Percentiles rank a stretch among this genome's conserved stretches.
phyloP scores from a whole-genome alignment of 1,284 basidiomycete genomes.

The Mycosarcoma mackinlayi region DNA sequence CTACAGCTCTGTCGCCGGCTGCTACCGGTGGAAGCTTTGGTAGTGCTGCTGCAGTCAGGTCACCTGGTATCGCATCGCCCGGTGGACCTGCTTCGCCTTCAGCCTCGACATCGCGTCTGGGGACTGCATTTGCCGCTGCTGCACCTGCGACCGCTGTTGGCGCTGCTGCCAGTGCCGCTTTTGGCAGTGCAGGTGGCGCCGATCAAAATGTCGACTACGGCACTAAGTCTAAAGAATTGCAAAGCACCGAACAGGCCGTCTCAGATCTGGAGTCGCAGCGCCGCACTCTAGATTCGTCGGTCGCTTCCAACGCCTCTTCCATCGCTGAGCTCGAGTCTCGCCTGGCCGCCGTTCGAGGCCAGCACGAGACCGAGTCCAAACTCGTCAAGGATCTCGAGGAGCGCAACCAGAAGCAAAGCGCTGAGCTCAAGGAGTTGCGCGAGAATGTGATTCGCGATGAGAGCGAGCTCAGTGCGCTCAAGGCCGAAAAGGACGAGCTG shows the following conservation, averaged over 20 bases:
- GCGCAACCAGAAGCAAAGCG: conserved; percentile 78
- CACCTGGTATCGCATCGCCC: conserved; percentile 34
- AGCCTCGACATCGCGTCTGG: conserved; percentile 35
- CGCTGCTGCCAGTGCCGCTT: conserved; percentile 19
- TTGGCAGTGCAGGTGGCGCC: conserved; percentile 11
- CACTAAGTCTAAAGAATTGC: conserved; percentile 55
- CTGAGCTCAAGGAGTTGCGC: conserved; percentile 79
- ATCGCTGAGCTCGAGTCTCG: conserved; percentile 64
- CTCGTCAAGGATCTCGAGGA: conserved; percentile 80
- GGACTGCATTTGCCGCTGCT: conserved; percentile 30
- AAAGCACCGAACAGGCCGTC: conserved; percentile 57
- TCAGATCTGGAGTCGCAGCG: conserved; percentile 52
- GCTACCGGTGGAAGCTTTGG: conserved; percentile 50
- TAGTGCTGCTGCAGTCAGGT: conserved; percentile 29
- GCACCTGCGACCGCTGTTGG: conserved; percentile 21
- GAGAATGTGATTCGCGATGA: conserved; percentile 89
- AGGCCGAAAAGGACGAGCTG: conserved; percentile 90
- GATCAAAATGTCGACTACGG: conserved; percentile 53
- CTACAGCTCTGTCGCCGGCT: conserved; percentile 50
- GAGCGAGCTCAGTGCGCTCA: conserved; percentile 87
- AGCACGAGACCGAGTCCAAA: conserved; percentile 85
- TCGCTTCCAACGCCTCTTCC: conserved; percentile 43
- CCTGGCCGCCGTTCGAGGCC: conserved; percentile 71
- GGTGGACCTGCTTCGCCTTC: conserved; percentile 25
- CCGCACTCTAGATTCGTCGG: conserved; percentile 41